Evolutionary conservation across 2,329 filamentous ascomycete genomes (phyloP).

Genomic region (Aspergillus fructus): DNA sequence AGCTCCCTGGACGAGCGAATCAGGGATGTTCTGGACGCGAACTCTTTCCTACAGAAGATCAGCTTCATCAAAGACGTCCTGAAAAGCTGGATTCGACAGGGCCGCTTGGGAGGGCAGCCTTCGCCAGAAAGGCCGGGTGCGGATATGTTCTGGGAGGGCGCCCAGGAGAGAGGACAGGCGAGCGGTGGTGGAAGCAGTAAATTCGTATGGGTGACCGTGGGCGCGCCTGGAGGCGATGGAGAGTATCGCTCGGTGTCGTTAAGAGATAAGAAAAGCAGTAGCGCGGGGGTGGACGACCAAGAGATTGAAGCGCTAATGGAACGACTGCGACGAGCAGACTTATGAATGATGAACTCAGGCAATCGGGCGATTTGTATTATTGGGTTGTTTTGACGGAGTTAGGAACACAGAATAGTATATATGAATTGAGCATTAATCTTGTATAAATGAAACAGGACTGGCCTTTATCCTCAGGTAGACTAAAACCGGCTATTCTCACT

Average conservation of each 20-base stretch:
- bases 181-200: conserved; percentile 48
- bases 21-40: conserved; percentile 45
- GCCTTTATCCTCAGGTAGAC: conserved; percentile 3
- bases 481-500: conserved; percentile 2
- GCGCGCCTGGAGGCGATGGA: conserved; percentile 48
- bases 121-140: conserved; percentile 11
- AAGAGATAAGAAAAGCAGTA: conserved; percentile 24
- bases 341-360: conserved; percentile 26
- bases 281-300: conserved; percentile 17
- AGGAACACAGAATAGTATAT: conserved; percentile 1
- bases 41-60: conserved; percentile 46
- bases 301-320: conserved; percentile 33
- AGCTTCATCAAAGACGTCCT: conserved; percentile 41
- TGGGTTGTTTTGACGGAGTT: background rate
- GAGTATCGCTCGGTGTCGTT: conserved; percentile 41
- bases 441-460: background rate
- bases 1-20: conserved; percentile 38
- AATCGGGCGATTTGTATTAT: background rate
- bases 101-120: conserved; percentile 37
- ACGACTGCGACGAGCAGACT: conserved; percentile 22
- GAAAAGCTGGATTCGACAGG: conserved; percentile 40
- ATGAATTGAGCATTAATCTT: background rate
- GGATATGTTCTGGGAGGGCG: conserved; percentile 44
- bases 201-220: conserved; percentile 53
- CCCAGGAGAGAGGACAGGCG: conserved; percentile 38